Percentiles rank a stretch among this genome's conserved stretches.
Conservation (phyloP, 2,329 filamentous ascomycete species). For the Penicillium expansum region DNA sequence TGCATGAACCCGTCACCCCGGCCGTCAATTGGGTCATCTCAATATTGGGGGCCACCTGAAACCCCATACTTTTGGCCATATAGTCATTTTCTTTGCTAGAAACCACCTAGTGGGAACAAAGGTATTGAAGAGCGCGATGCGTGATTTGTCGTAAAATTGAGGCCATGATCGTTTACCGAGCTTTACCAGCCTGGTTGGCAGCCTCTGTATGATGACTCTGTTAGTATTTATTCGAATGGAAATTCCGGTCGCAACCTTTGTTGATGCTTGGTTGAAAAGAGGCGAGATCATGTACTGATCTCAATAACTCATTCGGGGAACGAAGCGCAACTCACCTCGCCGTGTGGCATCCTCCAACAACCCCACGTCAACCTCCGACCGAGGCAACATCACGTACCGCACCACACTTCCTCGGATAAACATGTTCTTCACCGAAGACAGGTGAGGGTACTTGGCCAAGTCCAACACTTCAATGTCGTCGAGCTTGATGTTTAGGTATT, state of each 20-base stretch:
- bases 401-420: slow-evolving; percentile 94
- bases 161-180: slow-evolving; percentile 38
- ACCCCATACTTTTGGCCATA: slow-evolving; percentile 6
- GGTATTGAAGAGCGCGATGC: slow-evolving; percentile 17
- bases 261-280: not conserved
- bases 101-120: slow-evolving; percentile 15
- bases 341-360: slow-evolving; percentile 87
- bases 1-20: not conserved
- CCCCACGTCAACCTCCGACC: slow-evolving; percentile 76
- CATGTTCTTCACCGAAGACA: slow-evolving; percentile 89
- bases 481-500: slow-evolving; percentile 98
- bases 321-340: slow-evolving; percentile 58
- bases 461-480: slow-evolving; percentile 93
- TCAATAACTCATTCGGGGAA: not conserved
- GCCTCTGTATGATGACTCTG: slow-evolving; percentile 38
- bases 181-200: slow-evolving; percentile 51
- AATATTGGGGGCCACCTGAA: not conserved
- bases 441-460: slow-evolving; percentile 89
- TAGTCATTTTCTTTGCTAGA: slow-evolving; percentile 13
- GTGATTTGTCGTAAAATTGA: slow-evolving; percentile 12
- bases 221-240: slow-evolving; percentile 10
- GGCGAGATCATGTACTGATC: not conserved
- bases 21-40: not conserved
- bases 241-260: not conserved
- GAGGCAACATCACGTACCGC: slow-evolving; percentile 84